Base-by-base conservation (phyloP, 306 rosid species). In the Boehmeria nivea region DNA sequence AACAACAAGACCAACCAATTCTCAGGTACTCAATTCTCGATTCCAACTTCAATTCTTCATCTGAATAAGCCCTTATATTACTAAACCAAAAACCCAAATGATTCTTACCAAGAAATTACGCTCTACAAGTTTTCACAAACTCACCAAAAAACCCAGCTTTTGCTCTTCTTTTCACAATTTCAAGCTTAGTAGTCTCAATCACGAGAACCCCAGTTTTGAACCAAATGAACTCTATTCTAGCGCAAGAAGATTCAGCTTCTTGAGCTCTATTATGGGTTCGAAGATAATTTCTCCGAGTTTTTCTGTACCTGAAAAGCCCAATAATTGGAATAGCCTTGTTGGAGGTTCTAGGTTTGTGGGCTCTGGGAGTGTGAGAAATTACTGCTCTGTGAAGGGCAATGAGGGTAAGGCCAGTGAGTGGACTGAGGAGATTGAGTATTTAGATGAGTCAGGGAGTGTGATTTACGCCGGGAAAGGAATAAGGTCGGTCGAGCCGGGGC, bases 351-450 rank as follows among this genome's bases (percentile, higher is more conserved):
- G 15, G 26, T 62, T 46, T 40, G 21, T 55, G 10, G 59, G 33
- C 20, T 36, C 24, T 65, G 51, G 49, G 65, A 58, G 59, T 4
- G 11, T 36, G 4, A 78, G 88, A 57, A 70, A 27, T 46, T 87
- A 68, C 73, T 75, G 79, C 58, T n/a, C 75, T 66, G 80, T 46
- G 38, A 67, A 60, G 49, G 67, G 33, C 12, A 3, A 59, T 43
- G 71, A 54, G 36, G 65, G 34, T 70, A 81, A 50, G 54, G 2
- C 67, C 23, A 62, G 44, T 52, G 81, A 80, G 64, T 90, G 90
- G 90, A 78, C 88, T 47, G 95, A 86, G 75, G 95, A 90, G 56
- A 87, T 90, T 25, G 95, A 84, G 65, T 84, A 90, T 60, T 71
- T 90, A 53, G 95, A 91, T 71, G 98, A 91, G 55, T 78, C 87